Conservation (phyloP, 768 basidiomycete species). For the Pholiota conissans region DNA sequence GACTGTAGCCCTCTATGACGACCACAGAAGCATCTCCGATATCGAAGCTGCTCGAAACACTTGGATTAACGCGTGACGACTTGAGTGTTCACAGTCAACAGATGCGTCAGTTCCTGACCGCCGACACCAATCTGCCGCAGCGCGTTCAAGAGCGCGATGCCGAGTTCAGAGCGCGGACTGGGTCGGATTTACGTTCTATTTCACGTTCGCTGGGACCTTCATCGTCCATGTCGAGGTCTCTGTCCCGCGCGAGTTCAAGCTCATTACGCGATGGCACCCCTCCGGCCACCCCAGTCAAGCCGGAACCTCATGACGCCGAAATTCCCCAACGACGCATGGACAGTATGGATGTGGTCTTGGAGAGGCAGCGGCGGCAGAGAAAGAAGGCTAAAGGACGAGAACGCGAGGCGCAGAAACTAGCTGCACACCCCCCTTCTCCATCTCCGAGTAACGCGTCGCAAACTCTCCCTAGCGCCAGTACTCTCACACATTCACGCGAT, state of each 20-base stretch:
- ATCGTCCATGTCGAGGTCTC: slow-evolving; percentile 40
- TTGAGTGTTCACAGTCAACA: slow-evolving; percentile 69
- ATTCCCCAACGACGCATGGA: slow-evolving; percentile 60
- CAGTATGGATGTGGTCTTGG: slow-evolving; percentile 77
- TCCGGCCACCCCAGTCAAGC: slow-evolving; percentile 63
- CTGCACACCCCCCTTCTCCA: slow-evolving; percentile 46
- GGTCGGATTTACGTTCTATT: slow-evolving; percentile 31
- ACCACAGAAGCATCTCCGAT: slow-evolving; percentile 61
- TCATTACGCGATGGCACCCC: slow-evolving; percentile 57
- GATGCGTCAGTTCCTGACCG: slow-evolving; percentile 77
- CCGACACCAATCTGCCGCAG: slow-evolving; percentile 46
- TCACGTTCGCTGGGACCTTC: slow-evolving; percentile 36
- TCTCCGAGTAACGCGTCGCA: slow-evolving; percentile 52
- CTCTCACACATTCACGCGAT: slow-evolving; percentile 59
- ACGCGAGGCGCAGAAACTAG: slow-evolving; percentile 27
- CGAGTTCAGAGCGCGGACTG: slow-evolving; percentile 33
- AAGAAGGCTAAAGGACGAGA: slow-evolving; percentile 53
- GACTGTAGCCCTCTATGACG: slow-evolving; percentile 31
- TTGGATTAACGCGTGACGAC: slow-evolving; percentile 80
- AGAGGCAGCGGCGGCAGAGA: slow-evolving; percentile 67
- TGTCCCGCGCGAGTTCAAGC: slow-evolving; percentile 45
- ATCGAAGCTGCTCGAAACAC: slow-evolving; percentile 65
- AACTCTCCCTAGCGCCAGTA: slow-evolving; percentile 43
- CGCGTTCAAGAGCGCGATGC: slow-evolving; percentile 41
- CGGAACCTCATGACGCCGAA: slow-evolving; percentile 52